These are phyloP conservation scores for Juncus inflexus DNA, from an alignment of 176 grass and related monocot genomes.

Conservation along the genomic window DNA sequence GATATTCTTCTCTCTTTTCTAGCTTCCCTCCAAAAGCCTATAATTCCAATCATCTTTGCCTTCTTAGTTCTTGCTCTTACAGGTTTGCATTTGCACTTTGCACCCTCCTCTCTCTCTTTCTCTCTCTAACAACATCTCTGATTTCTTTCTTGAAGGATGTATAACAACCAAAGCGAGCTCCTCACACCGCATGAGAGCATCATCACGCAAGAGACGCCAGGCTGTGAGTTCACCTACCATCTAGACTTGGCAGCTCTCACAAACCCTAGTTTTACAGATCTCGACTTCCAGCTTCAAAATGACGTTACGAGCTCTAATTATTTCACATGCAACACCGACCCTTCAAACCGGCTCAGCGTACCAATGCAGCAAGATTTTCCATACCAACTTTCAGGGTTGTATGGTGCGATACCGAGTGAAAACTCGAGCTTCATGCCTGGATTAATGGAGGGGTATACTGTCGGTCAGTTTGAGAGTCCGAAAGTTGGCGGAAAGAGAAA, in stretches of 20 bases:
- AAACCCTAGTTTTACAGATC: conserved; percentile 5
- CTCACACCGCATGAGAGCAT: conserved; percentile 21
- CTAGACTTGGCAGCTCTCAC: not conserved
- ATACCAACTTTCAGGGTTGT: conserved; percentile 8
- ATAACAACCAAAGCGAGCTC: conserved; percentile 13
- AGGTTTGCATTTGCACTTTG: not conserved
- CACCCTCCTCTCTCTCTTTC: not conserved
- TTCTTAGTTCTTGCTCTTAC: not conserved
- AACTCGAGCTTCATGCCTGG: conserved; percentile 12
- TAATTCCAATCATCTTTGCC: not conserved
- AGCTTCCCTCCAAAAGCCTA: conserved; percentile 9
- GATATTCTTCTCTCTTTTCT: not conserved
- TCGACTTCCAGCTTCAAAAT: conserved; percentile 17
- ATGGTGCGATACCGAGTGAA: conserved; percentile 4
- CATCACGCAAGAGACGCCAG: conserved; percentile 13
- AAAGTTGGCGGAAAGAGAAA: not conserved
- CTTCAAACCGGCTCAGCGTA: not conserved
- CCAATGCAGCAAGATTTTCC: not conserved
- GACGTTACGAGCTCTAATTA: conserved; percentile 22
- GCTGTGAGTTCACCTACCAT: not conserved
- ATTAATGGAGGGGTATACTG: conserved; percentile 1
- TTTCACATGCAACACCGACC: conserved; percentile 15
- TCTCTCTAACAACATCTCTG: not conserved
- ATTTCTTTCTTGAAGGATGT: conserved; percentile 11
- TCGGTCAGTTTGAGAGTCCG: not conserved